A percentile compares a stretch with the other conserved stretches of the same genome.
phyloP scores from a whole-genome alignment of 2,329 filamentous ascomycete genomes.

The Neofusicoccum laricinum region DNA sequence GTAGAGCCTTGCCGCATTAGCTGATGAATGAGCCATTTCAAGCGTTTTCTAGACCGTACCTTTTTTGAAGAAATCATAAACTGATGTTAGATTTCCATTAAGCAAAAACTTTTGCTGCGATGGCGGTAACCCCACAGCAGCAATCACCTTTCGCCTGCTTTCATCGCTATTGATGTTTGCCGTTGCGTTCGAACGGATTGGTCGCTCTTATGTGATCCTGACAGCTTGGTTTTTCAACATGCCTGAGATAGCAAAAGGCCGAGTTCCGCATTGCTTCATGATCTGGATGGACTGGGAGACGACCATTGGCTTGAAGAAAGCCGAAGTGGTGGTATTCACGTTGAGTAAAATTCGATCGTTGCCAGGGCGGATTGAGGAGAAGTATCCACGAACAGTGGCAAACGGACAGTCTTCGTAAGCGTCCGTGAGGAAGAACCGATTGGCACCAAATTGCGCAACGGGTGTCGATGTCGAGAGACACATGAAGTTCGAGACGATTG shows the following conservation, averaged over 20 bases:
- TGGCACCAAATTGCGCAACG: conserved; percentile 13
- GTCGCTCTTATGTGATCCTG: conserved; percentile 14
- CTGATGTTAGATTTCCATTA: background rate
- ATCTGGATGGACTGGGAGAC: background rate
- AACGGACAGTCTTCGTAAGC: conserved; percentile 15
- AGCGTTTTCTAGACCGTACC: too few relatives aligned
- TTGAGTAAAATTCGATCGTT: conserved; percentile 20
- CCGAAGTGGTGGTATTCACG: conserved; percentile 19
- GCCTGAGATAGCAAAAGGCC: background rate
- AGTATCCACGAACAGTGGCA: conserved; percentile 19
- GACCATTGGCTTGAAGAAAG: conserved; percentile 18
- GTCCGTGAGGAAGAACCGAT: conserved; percentile 23
- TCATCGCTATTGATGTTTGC: background rate
- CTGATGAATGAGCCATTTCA: too few relatives aligned
- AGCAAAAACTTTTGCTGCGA: background rate
- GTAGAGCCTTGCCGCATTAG: background rate
- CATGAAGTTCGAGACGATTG: background rate
- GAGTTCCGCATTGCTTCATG: background rate
- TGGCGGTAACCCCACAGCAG: background rate
- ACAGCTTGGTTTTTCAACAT: conserved; percentile 17
- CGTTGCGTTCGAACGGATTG: background rate
- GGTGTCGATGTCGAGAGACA: background rate
- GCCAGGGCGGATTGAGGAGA: conserved; percentile 19
- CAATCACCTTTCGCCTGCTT: background rate
- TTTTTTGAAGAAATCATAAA: conserved; percentile 3